These are phyloP conservation scores for Mycocentrospora acerina DNA, from an alignment of 2,329 filamentous ascomycete species.

Conservation along the genomic window DNA sequence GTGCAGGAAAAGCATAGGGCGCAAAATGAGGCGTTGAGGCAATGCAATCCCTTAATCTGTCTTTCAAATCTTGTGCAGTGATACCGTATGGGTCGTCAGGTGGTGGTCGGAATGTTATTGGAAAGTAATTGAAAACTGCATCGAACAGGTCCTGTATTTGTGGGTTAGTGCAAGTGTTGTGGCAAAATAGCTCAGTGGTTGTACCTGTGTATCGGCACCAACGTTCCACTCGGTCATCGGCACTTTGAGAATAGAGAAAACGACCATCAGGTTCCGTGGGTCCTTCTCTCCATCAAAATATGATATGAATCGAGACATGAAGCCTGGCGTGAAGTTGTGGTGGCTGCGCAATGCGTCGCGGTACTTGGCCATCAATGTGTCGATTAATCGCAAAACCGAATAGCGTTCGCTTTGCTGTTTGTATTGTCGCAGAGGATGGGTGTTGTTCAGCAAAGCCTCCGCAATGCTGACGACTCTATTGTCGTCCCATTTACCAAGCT, in stretches of 20 bases:
- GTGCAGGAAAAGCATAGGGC: constrained; percentile 66
- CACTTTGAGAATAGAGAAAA: constrained; percentile 67
- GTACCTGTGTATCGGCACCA: constrained; percentile 50
- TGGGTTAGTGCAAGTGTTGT: constrained; percentile 3
- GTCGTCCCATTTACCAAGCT: constrained; percentile 60
- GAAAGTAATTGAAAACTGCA: constrained; percentile 71
- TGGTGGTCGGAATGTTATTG: constrained; percentile 69
- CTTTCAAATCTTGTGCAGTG: constrained; percentile 67
- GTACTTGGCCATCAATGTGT: constrained; percentile 63
- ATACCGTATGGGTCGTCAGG: constrained; percentile 71
- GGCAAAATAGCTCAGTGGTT: constrained; percentile 48
- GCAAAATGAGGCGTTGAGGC: constrained; percentile 63
- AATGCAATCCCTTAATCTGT: constrained; percentile 64
- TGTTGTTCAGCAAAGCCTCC: constrained; percentile 53
- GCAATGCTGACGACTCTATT: constrained; percentile 57
- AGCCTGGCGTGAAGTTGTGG: constrained; percentile 54
- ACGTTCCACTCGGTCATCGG: constrained; percentile 70
- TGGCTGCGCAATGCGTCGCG: constrained; percentile 46
- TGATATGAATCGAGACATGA: constrained; percentile 62
- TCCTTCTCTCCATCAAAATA: constrained; percentile 70
- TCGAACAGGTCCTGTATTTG: constrained; percentile 58
- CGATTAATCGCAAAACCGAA: constrained; percentile 62
- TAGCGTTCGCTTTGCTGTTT: constrained; percentile 64
- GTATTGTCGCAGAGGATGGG: constrained; percentile 61
- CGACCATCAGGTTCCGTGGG: constrained; percentile 68